phyloP scores from a whole-genome alignment of 371 early-diverging fungal species.

The Mortierella sp. region DNA sequence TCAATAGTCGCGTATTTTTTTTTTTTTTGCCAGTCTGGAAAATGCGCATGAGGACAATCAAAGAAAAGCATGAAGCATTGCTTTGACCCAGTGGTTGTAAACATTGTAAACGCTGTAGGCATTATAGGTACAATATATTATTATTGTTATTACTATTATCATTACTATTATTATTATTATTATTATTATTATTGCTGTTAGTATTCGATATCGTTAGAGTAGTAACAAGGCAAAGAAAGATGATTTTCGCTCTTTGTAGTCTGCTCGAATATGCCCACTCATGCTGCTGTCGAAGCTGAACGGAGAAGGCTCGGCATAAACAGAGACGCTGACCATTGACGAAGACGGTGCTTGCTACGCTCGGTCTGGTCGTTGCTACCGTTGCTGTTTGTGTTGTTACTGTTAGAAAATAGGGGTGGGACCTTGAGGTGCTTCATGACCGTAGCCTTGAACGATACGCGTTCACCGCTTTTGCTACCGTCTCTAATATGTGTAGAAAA shows the following conservation, averaged over 20 bases:
- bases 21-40: neutral
- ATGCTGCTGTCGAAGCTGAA: slow-evolving; percentile 27
- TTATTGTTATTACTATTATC: too few species aligned
- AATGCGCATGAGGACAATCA: neutral
- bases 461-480: neutral
- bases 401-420: slow-evolving; percentile 16
- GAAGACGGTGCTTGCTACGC: slow-evolving; percentile 3
- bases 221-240: neutral
- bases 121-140: too few species aligned
- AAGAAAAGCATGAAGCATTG: neutral
- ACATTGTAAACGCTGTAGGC: neutral
- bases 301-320: slow-evolving; percentile 15
- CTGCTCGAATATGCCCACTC: neutral
- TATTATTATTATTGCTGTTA: too few species aligned
- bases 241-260: neutral
- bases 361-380: neutral
- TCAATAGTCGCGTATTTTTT: neutral
- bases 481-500: neutral
- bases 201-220: neutral
- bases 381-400: neutral
- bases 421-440: slow-evolving; percentile 32
- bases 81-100: neutral
- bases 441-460: slow-evolving; percentile 25
- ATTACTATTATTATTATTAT: too few species aligned
- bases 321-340: slow-evolving; percentile 31